A percentile compares a stretch with the other conserved stretches of the same genome.
phyloP scores from a whole-genome alignment of 2,329 filamentous ascomycete species.

The Alternaria infectoria region DNA sequence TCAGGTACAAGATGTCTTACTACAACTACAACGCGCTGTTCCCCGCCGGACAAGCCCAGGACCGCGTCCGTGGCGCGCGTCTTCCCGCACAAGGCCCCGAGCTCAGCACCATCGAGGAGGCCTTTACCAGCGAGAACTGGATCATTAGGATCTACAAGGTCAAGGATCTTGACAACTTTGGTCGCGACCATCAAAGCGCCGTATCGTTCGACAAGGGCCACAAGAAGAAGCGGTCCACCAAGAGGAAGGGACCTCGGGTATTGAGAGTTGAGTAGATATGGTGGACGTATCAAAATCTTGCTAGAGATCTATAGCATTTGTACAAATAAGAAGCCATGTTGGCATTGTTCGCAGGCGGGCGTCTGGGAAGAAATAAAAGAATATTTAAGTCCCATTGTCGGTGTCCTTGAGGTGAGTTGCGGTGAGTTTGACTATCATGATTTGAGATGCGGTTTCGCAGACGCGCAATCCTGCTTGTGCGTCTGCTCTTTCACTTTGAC shows the following conservation, averaged over 20 bases:
- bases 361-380: slow-evolving; percentile 40
- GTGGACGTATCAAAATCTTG: slow-evolving; percentile 5
- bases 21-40: slow-evolving; percentile 96
- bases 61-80: slow-evolving; percentile 82
- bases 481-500: slow-evolving; percentile 18
- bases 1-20: slow-evolving; percentile 99
- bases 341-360: slow-evolving; percentile 29
- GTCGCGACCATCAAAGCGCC: slow-evolving; percentile 78
- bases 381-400: slow-evolving; percentile 10
- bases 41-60: slow-evolving; percentile 85
- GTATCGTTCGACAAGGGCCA: slow-evolving; percentile 76
- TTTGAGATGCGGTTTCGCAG: background rate
- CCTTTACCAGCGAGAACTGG: slow-evolving; percentile 99
- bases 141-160: slow-evolving; percentile 99
- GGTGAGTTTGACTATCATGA: background rate
- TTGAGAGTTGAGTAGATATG: slow-evolving; percentile 71
- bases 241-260: slow-evolving; percentile 74
- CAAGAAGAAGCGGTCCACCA: slow-evolving; percentile 80
- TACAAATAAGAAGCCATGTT: slow-evolving; percentile 33
- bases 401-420: background rate
- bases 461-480: background rate
- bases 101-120: slow-evolving; percentile 90
- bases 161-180: slow-evolving; percentile 96
- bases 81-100: slow-evolving; percentile 85
- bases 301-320: slow-evolving; percentile 34